These are phyloP conservation scores for Suhomyces sp. DNA, from an alignment of 805 yeast species.

Conservation along the genomic window DNA sequence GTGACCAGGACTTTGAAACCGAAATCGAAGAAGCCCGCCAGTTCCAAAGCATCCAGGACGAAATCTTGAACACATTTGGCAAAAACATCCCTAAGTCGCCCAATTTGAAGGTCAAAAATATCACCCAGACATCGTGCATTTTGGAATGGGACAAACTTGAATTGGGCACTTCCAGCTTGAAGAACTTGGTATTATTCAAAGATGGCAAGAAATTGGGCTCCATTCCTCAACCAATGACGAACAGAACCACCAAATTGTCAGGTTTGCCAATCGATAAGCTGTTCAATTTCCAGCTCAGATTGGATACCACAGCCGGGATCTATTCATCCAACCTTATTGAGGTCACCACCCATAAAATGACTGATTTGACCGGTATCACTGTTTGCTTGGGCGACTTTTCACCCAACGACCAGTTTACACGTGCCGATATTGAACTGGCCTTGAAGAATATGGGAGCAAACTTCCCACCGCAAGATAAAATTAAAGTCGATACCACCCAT, in stretches of 20 bases:
- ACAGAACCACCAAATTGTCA: constrained; percentile 80
- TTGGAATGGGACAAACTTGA: constrained; percentile 90
- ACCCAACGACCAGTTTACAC: constrained; percentile 44
- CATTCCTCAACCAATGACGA: constrained; percentile 78
- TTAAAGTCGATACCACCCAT: constrained; percentile 91
- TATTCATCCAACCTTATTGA: constrained; percentile 64
- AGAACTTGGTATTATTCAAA: constrained; percentile 73
- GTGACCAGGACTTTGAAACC: constrained; percentile 70
- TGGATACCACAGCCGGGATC: constrained; percentile 89
- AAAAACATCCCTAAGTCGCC: constrained; percentile 70
- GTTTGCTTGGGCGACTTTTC: constrained; percentile 84
- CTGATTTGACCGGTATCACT: constrained; percentile 89
- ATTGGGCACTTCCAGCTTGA: constrained; percentile 77
- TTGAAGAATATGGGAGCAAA: constrained; percentile 75
- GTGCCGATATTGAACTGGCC: constrained; percentile 57
- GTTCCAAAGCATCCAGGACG: constrained; percentile 68
- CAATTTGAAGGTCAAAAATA: constrained; percentile 62
- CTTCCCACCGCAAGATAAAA: constrained; percentile 64
- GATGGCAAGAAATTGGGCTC: constrained; percentile 71
- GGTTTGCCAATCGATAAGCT: constrained; percentile 86
- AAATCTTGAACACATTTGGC: constrained; percentile 72
- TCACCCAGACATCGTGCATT: constrained; percentile 93
- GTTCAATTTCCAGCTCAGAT: constrained; percentile 73
- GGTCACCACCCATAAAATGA: constrained; percentile 90
- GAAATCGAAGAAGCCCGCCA: constrained; percentile 57